phyloP scores from a whole-genome alignment of 2,329 filamentous ascomycete species.

The Epichloe amarillans region DNA sequence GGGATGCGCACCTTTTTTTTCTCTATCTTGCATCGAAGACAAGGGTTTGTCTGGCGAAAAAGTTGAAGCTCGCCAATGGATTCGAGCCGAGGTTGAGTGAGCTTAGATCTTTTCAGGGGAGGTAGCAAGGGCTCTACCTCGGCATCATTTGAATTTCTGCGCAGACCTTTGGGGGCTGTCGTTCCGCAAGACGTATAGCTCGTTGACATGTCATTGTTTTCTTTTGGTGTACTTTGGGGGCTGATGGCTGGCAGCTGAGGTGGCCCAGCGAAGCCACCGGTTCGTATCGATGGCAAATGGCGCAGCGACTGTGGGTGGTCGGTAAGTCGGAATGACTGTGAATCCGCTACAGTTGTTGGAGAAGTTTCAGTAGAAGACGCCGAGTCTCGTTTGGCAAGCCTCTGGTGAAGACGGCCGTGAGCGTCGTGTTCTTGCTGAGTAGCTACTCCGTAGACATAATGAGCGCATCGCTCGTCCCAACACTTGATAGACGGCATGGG shows the following conservation, averaged over 20 bases:
- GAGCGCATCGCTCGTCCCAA: slow-evolving; percentile 38
- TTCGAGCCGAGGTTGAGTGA: slow-evolving; percentile 38
- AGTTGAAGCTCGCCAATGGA: slow-evolving; percentile 44
- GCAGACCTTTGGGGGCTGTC: not conserved
- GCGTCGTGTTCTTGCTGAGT: slow-evolving; percentile 36
- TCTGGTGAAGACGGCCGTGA: slow-evolving; percentile 34
- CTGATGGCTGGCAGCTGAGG: slow-evolving; percentile 8
- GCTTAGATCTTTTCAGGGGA: slow-evolving; percentile 38
- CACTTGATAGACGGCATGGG: slow-evolving; percentile 33
- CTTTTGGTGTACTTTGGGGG: slow-evolving; percentile 4
- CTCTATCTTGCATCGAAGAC: slow-evolving; percentile 36
- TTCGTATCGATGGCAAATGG: slow-evolving; percentile 3
- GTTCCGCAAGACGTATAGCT: not conserved
- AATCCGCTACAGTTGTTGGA: not conserved
- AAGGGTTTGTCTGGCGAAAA: slow-evolving; percentile 32
- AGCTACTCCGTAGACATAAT: slow-evolving; percentile 45
- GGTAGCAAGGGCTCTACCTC: slow-evolving; percentile 40
- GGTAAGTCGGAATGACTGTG: not conserved
- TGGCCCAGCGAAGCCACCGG: not conserved
- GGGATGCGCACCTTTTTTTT: slow-evolving; percentile 28
- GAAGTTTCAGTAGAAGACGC: slow-evolving; percentile 25
- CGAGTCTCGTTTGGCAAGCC: slow-evolving; percentile 28
- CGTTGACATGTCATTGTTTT: slow-evolving; percentile 6
- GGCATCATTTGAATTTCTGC: slow-evolving; percentile 30
- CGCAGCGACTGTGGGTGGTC: not conserved